Conservation (phyloP, 768 basidiomycete species). For the Termitomyces sp. region DNA sequence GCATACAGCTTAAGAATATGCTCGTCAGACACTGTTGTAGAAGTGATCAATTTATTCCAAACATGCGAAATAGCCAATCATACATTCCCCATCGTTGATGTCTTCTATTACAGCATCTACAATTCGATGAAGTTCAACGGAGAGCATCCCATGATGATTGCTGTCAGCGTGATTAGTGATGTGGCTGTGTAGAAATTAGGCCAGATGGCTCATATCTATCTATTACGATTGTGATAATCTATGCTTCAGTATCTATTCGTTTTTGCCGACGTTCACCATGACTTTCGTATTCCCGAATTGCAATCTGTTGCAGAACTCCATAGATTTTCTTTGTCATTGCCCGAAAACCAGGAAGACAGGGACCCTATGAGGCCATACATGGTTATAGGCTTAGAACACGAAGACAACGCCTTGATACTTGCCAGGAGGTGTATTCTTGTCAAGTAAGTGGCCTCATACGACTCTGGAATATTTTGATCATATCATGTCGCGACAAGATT, state of each 20-base stretch:
- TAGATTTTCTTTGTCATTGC: conserved; percentile 54
- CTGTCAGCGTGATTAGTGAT: background rate
- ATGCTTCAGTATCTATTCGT: conserved; percentile 46
- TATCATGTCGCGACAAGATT: conserved; percentile 38
- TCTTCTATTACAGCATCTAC: conserved; percentile 25
- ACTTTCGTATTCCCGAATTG: conserved; percentile 84
- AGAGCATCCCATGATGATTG: conserved; percentile 14
- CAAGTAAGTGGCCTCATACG: conserved; percentile 42
- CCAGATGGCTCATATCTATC: background rate
- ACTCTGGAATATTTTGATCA: background rate
- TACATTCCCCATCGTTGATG: conserved; percentile 27
- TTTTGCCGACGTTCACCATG: conserved; percentile 76
- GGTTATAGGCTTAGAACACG: conserved; percentile 60
- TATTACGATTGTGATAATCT: too few species aligned
- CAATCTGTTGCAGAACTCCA: conserved; percentile 69
- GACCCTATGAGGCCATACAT: conserved; percentile 68
- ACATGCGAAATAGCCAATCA: background rate
- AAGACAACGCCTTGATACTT: conserved; percentile 69
- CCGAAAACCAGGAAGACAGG: conserved; percentile 35
- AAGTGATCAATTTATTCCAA: background rate
- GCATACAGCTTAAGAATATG: conserved; percentile 47
- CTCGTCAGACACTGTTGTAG: conserved; percentile 39
- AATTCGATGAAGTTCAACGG: conserved; percentile 16
- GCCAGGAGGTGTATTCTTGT: conserved; percentile 77
- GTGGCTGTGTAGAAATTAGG: background rate